Base-by-base conservation (phyloP, 2,329 filamentous ascomycete species). In the Alternaria tenuissima region DNA sequence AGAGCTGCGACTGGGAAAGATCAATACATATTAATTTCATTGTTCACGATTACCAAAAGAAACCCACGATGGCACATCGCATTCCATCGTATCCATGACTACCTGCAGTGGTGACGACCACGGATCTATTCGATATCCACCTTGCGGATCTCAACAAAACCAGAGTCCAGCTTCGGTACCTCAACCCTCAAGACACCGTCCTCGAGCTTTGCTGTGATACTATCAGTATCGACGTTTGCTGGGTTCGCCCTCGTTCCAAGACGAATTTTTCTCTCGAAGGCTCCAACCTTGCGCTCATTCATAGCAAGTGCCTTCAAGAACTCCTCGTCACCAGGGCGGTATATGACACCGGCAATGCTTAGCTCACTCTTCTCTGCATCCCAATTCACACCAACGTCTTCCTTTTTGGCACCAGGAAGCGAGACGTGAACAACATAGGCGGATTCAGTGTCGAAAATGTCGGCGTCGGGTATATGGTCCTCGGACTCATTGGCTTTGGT, bases 331-430 rank as follows among this genome's bases (percentile, higher is more conserved):
- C 88, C 89, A 4, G 89, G 89, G 2, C 91, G 86, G 75, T 93
- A 86, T 8, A 93, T 84, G 0, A 94, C 88, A 52, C 92, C 92
- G 1, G 89, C 85, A 55, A 96, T 81, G 68, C 84, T 87, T 42
- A 96, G 81, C 56, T 86, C 81, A 47, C 83, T 85, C 71, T 87
- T 87, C 59, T 92, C 89, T 0, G 86, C 83, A 67, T 94, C 88
- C 87, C 91, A 96, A 76, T 89, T 89, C 46, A 95, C 87, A 58
- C 86, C 89, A 6, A 95, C 82, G 71, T 95, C 91, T 70, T 92
- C 86, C 79, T 93, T 94, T 80, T 89, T 89, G 2, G 89, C 91
- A 26, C 92, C 92, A 0, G 93, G 91, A 0, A 96, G 84, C 1
- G 91, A 89, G 48, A 88, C 73, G 76, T 95, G 91, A 8, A 95